Evolutionary conservation across 2,329 filamentous ascomycete species (phyloP).

Genomic region (Cladophialophora bantiana): DNA sequence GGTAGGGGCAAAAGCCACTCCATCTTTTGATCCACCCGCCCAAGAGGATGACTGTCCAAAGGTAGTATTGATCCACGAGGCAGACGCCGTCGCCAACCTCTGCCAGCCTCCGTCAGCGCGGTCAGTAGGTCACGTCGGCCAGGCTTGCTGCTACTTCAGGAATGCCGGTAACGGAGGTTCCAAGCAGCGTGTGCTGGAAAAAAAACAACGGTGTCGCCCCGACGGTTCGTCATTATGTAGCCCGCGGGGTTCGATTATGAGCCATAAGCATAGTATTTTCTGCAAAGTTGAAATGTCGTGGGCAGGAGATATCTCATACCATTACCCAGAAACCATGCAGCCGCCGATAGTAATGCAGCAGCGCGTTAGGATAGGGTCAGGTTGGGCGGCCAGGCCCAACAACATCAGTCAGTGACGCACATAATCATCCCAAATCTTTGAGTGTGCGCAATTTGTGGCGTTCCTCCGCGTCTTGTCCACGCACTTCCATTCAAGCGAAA

Average conservation of each 20-base stretch:
- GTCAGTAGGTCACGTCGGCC: neutral
- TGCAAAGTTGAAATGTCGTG: neutral
- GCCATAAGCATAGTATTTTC: neutral
- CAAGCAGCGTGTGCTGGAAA: neutral
- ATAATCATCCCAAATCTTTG: neutral
- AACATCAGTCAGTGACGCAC: neutral
- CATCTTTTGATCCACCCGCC: neutral
- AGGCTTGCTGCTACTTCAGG: neutral
- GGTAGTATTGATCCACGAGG: neutral
- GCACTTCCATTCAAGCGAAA: neutral
- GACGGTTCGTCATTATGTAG: neutral
- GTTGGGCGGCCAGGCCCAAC: neutral
- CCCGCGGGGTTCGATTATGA: neutral
- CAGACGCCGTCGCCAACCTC: neutral
- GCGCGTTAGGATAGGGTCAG: neutral
- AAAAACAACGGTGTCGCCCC: neutral
- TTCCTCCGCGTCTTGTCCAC: neutral
- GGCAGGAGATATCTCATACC: neutral
- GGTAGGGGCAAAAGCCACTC: neutral
- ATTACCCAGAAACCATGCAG: neutral
- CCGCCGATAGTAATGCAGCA: neutral
- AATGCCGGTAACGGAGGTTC: neutral
- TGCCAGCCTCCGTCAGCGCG: neutral
- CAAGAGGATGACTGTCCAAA: neutral
- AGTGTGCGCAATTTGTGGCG: neutral